Evolutionary conservation across 108 stramenopile species (phyloP), one percentile per base, ranked within the genome.

Genomic region (Skeletonema costatum): DNA sequence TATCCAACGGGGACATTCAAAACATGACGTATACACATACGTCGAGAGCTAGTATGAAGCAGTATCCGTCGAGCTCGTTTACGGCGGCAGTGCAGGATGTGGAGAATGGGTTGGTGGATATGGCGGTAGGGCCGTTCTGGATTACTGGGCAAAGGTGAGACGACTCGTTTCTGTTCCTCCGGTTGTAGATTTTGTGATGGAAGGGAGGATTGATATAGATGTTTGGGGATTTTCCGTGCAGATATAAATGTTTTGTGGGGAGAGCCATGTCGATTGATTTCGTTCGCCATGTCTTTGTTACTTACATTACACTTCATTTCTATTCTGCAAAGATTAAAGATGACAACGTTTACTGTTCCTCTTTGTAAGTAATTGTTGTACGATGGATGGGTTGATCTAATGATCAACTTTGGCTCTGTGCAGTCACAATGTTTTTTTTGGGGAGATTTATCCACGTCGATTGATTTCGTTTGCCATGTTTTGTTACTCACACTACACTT

Each of bases 91-190:
- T 75, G 19, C 74, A 66, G 61, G 74, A 75, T 39, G 35, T 75
- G 17, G 42, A 65, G 19, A 59, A 75, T 67, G 74, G 74, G 5
- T 60, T 67, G 56, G 31, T 67, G 6, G 74, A 75, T 46, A 66
- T 75, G 65, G 74, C 74, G 8, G 21, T 75, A 1, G 74, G 74
- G 0, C 74, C 74, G 38, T 75, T 66, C 39, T 75, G 74, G 74
- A 60, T 75, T 6, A 75, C 74, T 12, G 66, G 66, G 25, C 41
- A 75, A 9, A 16, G 73, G 32, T 33, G 65, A 58, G 39, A 56
- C 38, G 53, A 41, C 69, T 29, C 69, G 11, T 70, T 70, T 32
- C 53, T 32, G 53, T 38, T 33, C 60, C 25, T 25, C 25, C 25
- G 0, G 25, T 0, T 25, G 25, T 25, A 25, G 25, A 25, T 25